Conservation (phyloP, 805 yeast species). For the Isabelozyma gotoi region DNA sequence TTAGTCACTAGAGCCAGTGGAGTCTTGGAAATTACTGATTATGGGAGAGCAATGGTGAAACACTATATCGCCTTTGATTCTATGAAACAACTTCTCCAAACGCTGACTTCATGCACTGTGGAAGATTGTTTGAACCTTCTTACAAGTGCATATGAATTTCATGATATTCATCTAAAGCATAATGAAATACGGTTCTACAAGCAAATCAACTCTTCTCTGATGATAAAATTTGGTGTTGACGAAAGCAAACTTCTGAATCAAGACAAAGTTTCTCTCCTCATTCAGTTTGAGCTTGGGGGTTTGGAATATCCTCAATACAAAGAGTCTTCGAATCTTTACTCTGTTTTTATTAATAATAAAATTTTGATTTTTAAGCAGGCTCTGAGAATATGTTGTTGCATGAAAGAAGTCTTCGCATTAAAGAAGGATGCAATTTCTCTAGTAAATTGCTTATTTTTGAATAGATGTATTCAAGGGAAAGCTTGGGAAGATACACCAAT, state of each 20-base stretch:
- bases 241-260: slow-evolving; percentile 19
- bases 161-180: slow-evolving; percentile 37
- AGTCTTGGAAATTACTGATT: slow-evolving; percentile 31
- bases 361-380: slow-evolving; percentile 40
- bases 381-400: slow-evolving; percentile 42
- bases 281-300: slow-evolving; percentile 54
- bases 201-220: slow-evolving; percentile 41
- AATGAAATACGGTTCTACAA: slow-evolving; percentile 46
- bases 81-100: slow-evolving; percentile 31
- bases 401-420: slow-evolving; percentile 42
- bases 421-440: slow-evolving; percentile 45
- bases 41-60: slow-evolving; percentile 49
- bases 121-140: slow-evolving; percentile 23
- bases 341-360: slow-evolving; percentile 45
- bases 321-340: slow-evolving; percentile 38
- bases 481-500: slow-evolving; percentile 52
- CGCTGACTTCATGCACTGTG: slow-evolving; percentile 9
- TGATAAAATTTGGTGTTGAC: slow-evolving; percentile 35
- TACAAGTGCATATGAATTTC: slow-evolving; percentile 40
- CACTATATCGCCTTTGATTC: slow-evolving; percentile 48
- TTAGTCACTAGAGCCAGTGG: slow-evolving; percentile 22
- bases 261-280: slow-evolving; percentile 42
- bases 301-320: slow-evolving; percentile 44
- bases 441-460: slow-evolving; percentile 33
- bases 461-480: slow-evolving; percentile 40